Base-by-base conservation (phyloP, 345 rosid genomes). In the Eutrema yunnanense region DNA sequence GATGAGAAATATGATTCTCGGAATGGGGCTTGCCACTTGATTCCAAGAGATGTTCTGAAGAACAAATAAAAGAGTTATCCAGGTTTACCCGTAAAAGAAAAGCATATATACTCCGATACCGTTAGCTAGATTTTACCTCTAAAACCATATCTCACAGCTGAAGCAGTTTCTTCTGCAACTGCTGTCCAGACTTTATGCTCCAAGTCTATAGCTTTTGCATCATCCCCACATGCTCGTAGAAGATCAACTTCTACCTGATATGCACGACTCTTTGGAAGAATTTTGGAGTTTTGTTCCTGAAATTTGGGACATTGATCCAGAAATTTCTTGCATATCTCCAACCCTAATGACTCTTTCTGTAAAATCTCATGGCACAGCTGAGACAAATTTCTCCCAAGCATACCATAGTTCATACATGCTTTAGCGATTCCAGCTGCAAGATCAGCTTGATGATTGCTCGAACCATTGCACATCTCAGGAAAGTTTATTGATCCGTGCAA, bases 171-270 rank as follows among this genome's bases (percentile, higher is more conserved):
- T 78, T 88, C 96, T 65, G 96, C 96, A 75, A 92, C 92, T 70
- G 99, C 96, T 71, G 84, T 84, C 97, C 97, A 92, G 59, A 90
- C 90, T 74, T 83, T 84, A 52, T 77, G 83, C 59, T 95, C 96
- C 82, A 87, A 63, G 67, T 86, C 78, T 63, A 77, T 22, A 34
- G 97, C 96, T 30, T 78, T 72, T 47, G 68, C 62, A 75, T 86
- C 92, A 67, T 88, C 87, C 58, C 83, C 76, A 68, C 97, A 88
- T 53, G 87, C 93, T 66, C 86, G 85, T 75, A 87, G 96, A 76
- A 95, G 92, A 85, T 95, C 99, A 71, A 85, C 88, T 82, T 92
- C 86, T 58, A 88, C 96, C 80, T 92, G 99, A 80, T 90, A 95
- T 16, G 88, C 92, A 53, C 99, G 84, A 60, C 97, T 92, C 79